These are phyloP conservation scores for Cyphellophora europaea DNA, from an alignment of 2,329 filamentous ascomycete genomes.

Conservation along the genomic window DNA sequence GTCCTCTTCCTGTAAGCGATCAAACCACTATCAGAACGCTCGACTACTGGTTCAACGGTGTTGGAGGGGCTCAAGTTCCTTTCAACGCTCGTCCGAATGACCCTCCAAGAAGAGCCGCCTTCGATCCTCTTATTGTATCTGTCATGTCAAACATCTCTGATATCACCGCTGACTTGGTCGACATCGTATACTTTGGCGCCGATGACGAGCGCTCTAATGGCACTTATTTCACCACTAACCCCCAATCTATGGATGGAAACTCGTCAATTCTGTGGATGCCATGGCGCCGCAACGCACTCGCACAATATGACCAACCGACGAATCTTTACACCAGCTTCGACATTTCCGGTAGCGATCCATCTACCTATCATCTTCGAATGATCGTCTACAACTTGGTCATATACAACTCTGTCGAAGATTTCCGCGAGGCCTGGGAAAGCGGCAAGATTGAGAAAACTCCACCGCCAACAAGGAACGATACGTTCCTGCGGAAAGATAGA, in stretches of 20 bases:
- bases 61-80: not conserved
- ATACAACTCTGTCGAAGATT: slow-evolving; percentile 1
- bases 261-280: not conserved
- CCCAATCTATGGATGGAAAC: not conserved
- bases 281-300: not conserved
- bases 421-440: not conserved
- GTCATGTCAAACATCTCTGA: not conserved
- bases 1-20: slow-evolving; percentile 1
- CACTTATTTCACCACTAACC: not conserved
- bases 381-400: slow-evolving; percentile 1
- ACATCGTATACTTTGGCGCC: slow-evolving; percentile 1
- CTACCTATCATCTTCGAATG: not conserved
- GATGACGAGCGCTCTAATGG: not conserved
- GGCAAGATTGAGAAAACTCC: not conserved
- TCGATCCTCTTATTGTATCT: not conserved
- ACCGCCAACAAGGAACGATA: not conserved
- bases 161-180: slow-evolving; percentile 1
- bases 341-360: not conserved
- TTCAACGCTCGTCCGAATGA: not conserved
- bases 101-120: not conserved
- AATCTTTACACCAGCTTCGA: slow-evolving; percentile 3
- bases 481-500: not conserved
- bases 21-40: not conserved
- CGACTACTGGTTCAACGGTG: not conserved
- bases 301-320: not conserved